Evolutionary conservation across 495 filamentous ascomycete genomes (phyloP).

Genomic region (Daldinia childiae): DNA sequence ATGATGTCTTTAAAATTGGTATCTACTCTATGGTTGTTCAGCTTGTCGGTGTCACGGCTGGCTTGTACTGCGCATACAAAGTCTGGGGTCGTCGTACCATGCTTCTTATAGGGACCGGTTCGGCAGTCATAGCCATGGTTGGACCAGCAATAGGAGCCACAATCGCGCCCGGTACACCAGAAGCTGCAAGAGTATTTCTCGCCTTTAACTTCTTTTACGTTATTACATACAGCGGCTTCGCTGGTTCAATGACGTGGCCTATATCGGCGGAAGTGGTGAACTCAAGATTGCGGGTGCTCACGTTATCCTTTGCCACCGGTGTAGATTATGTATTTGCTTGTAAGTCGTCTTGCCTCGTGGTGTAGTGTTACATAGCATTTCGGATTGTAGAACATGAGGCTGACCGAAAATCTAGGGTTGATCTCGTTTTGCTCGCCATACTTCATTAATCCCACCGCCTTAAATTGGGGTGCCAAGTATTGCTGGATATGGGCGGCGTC

Average conservation of each 20-base stretch:
- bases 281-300: slow-evolving; percentile 53
- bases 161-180: slow-evolving; percentile 47
- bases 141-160: slow-evolving; percentile 40
- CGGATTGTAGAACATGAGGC: slow-evolving; percentile 15
- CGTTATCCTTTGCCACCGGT: slow-evolving; percentile 52
- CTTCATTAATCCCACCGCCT: slow-evolving; percentile 52
- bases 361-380: slow-evolving; percentile 4
- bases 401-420: slow-evolving; percentile 42
- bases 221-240: slow-evolving; percentile 55
- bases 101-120: slow-evolving; percentile 56
- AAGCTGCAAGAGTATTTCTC: slow-evolving; percentile 57
- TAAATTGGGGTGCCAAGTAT: slow-evolving; percentile 55
- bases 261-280: slow-evolving; percentile 51
- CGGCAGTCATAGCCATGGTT: slow-evolving; percentile 53
- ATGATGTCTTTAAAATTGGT: slow-evolving; percentile 38
- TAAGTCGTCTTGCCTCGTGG: slow-evolving; percentile 17
- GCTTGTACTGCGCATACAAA: slow-evolving; percentile 53
- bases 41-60: slow-evolving; percentile 56
- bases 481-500: slow-evolving; percentile 55
- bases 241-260: slow-evolving; percentile 55
- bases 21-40: slow-evolving; percentile 57
- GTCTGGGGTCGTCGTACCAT: slow-evolving; percentile 56
- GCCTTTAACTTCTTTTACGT: slow-evolving; percentile 46
- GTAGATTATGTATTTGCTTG: slow-evolving; percentile 55
- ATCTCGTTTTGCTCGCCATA: slow-evolving; percentile 51